Evolutionary conservation across 116 monocot genomes (phyloP), one percentile per base, ranked within the genome.

Genomic region (Papilionanthe hybrid): DNA sequence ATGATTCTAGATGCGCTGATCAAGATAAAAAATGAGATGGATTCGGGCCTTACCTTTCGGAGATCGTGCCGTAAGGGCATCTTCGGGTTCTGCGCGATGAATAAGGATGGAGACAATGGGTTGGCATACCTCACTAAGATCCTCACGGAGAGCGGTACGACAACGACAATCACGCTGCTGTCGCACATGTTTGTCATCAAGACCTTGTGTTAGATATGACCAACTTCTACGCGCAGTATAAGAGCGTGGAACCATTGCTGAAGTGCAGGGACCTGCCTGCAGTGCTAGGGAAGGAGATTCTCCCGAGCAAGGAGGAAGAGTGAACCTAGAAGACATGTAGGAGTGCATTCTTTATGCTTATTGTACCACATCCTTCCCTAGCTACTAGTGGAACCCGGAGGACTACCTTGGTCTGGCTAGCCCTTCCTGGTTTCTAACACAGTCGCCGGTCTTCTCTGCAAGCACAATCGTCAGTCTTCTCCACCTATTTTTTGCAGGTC

Each of bases 351-450:
- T 96, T 7, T 96, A 94, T 73, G 96, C 96, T 13, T 96, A 94
- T 50, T 96, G 96, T 77, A 89, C 85, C 74, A 93, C 96, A 0
- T 90, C 96, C n/a, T 96, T 94, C 86, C 96, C 96, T 0, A 93
- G 94, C 81, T 96, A 96, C 72, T 96, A 94, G 94, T 96, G 96
- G 96, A 96, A 96, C 47, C 96, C 96, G 9, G 96, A 94, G 89
- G 79, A 74, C 0, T 96, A 96, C 56, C 89, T 96, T 30, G 96
- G 96, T 41, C 96, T 94, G 6, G 96, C 96, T 0, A n/a, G 96
- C 96, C 0, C 89, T 96, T 55, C 92, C n/a, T n/a, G n/a, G n/a
- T n/a, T n/a, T n/a, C n/a, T n/a, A n/a, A n/a, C n/a, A n/a, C n/a
- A n/a, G n/a, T n/a, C n/a, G n/a, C n/a, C n/a, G n/a, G n/a, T n/a